phyloP scores from a whole-genome alignment of 805 yeast genomes.

The Cyberlindnera euphorbiae region DNA sequence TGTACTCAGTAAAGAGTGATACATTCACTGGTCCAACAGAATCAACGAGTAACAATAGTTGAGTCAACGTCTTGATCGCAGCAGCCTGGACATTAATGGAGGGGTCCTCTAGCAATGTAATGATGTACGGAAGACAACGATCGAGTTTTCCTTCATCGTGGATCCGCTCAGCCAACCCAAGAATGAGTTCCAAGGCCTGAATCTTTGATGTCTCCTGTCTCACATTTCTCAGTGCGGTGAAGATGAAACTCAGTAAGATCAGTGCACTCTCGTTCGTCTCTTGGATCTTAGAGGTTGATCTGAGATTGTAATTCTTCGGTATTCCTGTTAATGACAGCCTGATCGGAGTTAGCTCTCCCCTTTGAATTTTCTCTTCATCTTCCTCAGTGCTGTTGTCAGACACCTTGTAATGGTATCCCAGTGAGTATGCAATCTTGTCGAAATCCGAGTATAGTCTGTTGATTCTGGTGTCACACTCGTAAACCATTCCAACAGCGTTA shows the following conservation, averaged over 20 bases:
- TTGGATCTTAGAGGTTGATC: constrained; percentile 28
- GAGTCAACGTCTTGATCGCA: constrained; percentile 63
- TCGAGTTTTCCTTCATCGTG: constrained; percentile 84
- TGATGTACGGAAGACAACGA: constrained; percentile 75
- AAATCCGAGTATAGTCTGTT: constrained; percentile 56
- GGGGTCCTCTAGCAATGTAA: constrained; percentile 65
- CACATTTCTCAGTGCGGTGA: constrained; percentile 58
- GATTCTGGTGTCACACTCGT: constrained; percentile 52
- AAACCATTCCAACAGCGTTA: constrained; percentile 26
- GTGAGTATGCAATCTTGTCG: constrained; percentile 40
- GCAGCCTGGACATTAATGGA: constrained; percentile 60
- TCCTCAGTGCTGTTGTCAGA: background rate
- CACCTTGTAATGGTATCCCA: constrained; percentile 31
- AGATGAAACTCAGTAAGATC: constrained; percentile 51
- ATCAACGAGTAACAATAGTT: constrained; percentile 58
- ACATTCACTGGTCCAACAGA: constrained; percentile 71
- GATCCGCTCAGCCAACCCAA: constrained; percentile 70
- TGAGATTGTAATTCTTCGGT: constrained; percentile 40
- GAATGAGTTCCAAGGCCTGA: constrained; percentile 69
- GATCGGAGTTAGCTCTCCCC: constrained; percentile 29
- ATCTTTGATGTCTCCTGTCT: constrained; percentile 54
- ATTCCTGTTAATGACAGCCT: constrained; percentile 49
- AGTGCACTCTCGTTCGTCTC: constrained; percentile 45
- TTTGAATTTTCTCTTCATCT: constrained; percentile 6
- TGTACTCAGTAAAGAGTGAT: constrained; percentile 73